phyloP scores from a whole-genome alignment of 345 rosid genomes.

The Orychophragmus violaceus region DNA sequence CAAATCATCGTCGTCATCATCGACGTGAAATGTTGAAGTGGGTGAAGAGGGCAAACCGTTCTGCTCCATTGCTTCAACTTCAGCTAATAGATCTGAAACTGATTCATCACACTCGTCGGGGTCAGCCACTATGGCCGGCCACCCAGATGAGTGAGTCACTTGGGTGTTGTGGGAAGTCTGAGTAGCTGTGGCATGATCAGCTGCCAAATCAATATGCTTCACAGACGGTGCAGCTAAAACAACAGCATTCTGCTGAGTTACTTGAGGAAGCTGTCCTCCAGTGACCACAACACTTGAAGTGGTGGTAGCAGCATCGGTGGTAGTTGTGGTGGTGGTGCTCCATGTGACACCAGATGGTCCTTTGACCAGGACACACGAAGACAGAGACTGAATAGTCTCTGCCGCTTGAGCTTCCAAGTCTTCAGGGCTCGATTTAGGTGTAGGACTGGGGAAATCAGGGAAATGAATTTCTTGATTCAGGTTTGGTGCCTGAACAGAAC shows the following conservation, averaged over 20 bases:
- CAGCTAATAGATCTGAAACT: conserved; percentile 97
- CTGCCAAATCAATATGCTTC: conserved; percentile 40
- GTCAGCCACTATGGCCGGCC: conserved; percentile 68
- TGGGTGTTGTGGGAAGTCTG: conserved; percentile 59
- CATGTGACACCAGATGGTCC: conserved; percentile 63
- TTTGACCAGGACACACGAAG: conserved; percentile 44
- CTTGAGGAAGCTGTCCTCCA: conserved; percentile 52
- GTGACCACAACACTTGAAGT: conserved; percentile 56
- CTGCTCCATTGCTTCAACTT: conserved; percentile 97
- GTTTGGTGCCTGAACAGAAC: conserved; percentile 38
- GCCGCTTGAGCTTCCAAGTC: conserved; percentile 42
- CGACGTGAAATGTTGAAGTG: conserved; percentile 40
- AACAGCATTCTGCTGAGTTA: conserved; percentile 50
- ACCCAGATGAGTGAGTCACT: conserved; percentile 47
- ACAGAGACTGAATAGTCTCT: conserved; percentile 41
- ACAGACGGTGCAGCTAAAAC: conserved; percentile 44
- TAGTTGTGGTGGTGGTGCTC: conserved; percentile 63
- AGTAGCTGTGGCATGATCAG: conserved; percentile 48
- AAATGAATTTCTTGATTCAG: conserved; percentile 42
- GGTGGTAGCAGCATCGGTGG: conserved; percentile 40
- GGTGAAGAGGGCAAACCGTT: conserved; percentile 70
- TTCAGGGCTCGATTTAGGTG: conserved; percentile 40
- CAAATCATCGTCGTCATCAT: conserved; percentile 49
- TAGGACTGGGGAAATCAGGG: conserved; percentile 45
- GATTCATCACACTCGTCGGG: conserved; percentile 82